Percentiles rank a stretch among this genome's conserved stretches.
Conservation (phyloP, 441 rosid species). For the Erodium trifolium region DNA sequence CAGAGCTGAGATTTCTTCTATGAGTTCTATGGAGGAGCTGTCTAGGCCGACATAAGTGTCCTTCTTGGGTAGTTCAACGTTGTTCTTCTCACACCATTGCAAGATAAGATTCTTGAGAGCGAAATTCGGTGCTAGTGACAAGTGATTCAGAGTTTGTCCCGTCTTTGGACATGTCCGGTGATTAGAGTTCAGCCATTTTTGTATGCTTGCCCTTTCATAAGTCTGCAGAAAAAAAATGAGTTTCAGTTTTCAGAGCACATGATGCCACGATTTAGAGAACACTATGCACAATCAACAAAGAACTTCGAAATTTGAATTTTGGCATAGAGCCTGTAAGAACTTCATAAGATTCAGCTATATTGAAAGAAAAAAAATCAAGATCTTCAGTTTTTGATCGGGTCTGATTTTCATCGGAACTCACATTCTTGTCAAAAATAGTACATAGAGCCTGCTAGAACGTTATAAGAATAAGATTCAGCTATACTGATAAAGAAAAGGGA, state of each 20-base stretch:
- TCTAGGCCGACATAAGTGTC: conserved; percentile 15
- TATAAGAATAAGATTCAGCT: no score
- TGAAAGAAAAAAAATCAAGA: not conserved
- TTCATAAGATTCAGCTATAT: not conserved
- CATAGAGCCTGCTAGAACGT: no score
- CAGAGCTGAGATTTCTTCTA: conserved; percentile 33
- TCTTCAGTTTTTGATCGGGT: not conserved
- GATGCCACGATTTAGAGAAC: not conserved
- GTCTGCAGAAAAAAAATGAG: conserved; percentile 31
- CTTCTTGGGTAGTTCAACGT: conserved; percentile 42
- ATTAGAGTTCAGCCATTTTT: conserved; percentile 66
- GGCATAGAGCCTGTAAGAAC: not conserved
- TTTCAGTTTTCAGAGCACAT: conserved; percentile 13
- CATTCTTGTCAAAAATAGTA: no score
- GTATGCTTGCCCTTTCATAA: conserved; percentile 65
- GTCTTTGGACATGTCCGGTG: conserved; percentile 79
- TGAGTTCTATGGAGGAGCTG: conserved; percentile 20
- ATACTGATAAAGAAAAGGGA: no score
- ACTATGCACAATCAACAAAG: not conserved
- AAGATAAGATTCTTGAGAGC: conserved; percentile 57
- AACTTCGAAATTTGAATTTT: not conserved
- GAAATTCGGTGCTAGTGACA: conserved; percentile 58
- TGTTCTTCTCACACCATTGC: conserved; percentile 74
- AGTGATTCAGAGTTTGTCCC: conserved; percentile 43
- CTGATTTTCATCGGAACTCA: not conserved